phyloP scores from a whole-genome alignment of 1,284 basidiomycete genomes.

The Ganoderma sinense region DNA sequence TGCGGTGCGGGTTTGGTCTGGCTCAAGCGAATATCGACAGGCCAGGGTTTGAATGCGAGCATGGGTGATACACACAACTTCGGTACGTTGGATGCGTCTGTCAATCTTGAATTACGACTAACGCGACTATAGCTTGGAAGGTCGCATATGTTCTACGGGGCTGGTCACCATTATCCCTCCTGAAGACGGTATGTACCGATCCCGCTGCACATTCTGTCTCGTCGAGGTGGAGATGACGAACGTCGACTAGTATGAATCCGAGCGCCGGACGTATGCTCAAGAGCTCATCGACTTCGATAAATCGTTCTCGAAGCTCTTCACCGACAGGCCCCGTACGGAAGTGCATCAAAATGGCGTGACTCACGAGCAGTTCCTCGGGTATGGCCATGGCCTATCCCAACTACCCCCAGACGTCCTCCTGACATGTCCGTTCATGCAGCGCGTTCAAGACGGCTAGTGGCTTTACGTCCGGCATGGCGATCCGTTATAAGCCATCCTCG shows the following conservation, averaged over 20 bases:
- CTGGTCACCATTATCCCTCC: conserved; percentile 67
- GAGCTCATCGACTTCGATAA: conserved; percentile 86
- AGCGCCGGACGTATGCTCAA: conserved; percentile 77
- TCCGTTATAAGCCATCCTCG: conserved; percentile 64
- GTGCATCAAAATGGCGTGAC: conserved; percentile 66
- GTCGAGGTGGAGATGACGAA: conserved; percentile 37
- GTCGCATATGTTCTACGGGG: conserved; percentile 76
- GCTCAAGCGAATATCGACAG: conserved; percentile 46
- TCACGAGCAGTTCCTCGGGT: conserved; percentile 71
- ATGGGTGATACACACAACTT: conserved; percentile 88
- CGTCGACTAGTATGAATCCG: conserved; percentile 67
- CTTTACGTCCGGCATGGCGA: conserved; percentile 71
- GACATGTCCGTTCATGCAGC: conserved; percentile 39
- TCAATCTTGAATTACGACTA: background rate
- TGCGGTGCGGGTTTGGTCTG: too few species aligned
- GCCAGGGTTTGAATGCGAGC: conserved; percentile 76
- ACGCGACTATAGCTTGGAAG: conserved; percentile 68
- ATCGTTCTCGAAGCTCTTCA: conserved; percentile 77
- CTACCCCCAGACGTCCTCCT: background rate
- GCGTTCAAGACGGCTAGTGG: conserved; percentile 65
- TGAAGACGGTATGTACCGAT: conserved; percentile 68
- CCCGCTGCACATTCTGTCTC: conserved; percentile 42
- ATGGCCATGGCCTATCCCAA: conserved; percentile 22
- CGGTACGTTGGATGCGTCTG: conserved; percentile 44
- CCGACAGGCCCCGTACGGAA: conserved; percentile 71